Evolutionary conservation across 805 yeast species (phyloP), one percentile per base, ranked within the genome.

Genomic region (Tetrapisispora arboricola): DNA sequence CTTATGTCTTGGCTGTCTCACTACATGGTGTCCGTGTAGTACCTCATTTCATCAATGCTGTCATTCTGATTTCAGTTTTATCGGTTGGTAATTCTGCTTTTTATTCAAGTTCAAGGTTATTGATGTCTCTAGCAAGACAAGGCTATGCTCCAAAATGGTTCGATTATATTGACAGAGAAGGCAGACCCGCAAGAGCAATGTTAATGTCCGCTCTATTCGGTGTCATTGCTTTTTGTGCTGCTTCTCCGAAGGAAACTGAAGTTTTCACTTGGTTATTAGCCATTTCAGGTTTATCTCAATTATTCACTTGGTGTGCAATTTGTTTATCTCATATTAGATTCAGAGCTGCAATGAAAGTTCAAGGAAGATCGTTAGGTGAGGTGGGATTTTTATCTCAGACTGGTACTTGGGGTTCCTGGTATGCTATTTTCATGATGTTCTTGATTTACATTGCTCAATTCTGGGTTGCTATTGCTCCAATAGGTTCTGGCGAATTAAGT

Each of bases 61-160:
- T 80, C 37, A 80, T 81, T 50, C 64, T 81, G 61, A 56, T 81
- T 40, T 79, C 87, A 1, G 86, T 81, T 22, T 57, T 80, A 40
- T 80, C 87, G 7, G 87, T 80, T 41, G 87, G 85, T 55, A 81
- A 81, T 65, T 76, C 87, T 20, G 78, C 87, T 2, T 78, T 79
- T 36, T 81, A 71, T 57, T 83, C 80, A 20, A 71, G 80, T 50
- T 78, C 87, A 33, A 73, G 88, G 68, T 70, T 84, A n/a, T 57
- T 81, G 41, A 76, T 78, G 45, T 72, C 83, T 25, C 64, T 81
- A 51, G 77, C 86, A n/a, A 78, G 76, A 45, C 83, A 78, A 59
- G 83, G 84, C 16, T 72, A 75, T 53, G 83, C 79, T 39, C 88
- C 88, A 51, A 58, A 60, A 41, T 53, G 49, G 54, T 58, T 73